These are phyloP conservation scores for Choiromyces venosus DNA, from an alignment of 495 filamentous ascomycete genomes.

Conservation along the genomic window DNA sequence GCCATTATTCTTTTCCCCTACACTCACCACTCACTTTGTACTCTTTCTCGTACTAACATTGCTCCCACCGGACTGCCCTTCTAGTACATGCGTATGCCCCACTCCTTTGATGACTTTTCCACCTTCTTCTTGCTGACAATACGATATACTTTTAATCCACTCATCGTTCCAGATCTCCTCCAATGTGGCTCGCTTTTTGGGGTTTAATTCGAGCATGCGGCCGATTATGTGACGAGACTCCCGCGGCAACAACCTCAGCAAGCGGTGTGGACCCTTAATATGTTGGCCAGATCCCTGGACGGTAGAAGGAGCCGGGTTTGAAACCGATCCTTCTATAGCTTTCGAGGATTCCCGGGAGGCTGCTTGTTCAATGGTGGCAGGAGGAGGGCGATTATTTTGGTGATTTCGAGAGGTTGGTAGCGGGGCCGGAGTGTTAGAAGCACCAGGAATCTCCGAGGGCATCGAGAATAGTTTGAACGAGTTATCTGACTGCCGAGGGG, in stretches of 20 bases:
- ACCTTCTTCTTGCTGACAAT: conserved; percentile 58
- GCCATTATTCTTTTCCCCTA: neutral
- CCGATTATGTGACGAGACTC: conserved; percentile 86
- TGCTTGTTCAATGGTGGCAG: conserved; percentile 2
- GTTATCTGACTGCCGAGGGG: conserved; percentile 83
- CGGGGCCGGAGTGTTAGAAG: conserved; percentile 17
- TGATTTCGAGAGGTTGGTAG: conserved; percentile 36
- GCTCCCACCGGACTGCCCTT: conserved; percentile 32
- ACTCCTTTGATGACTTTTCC: conserved; percentile 52
- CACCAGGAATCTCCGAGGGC: conserved; percentile 48
- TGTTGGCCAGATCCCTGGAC: conserved; percentile 40
- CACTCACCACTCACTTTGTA: conserved; percentile 19
- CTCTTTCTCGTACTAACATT: conserved; percentile 33
- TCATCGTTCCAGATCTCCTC: conserved; percentile 78
- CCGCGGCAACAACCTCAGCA: conserved; percentile 83
- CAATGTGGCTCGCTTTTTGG: conserved; percentile 74
- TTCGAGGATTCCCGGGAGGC: neutral
- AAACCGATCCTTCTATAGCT: conserved; percentile 24
- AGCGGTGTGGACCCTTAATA: conserved; percentile 87
- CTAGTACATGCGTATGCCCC: conserved; percentile 53
- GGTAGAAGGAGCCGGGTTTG: conserved; percentile 34
- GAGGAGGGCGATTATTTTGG: conserved; percentile 24
- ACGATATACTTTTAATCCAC: conserved; percentile 71
- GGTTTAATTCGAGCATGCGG: conserved; percentile 86
- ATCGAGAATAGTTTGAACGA: conserved; percentile 90